Conservation (phyloP, 2,329 filamentous ascomycete species). For the Xylaria sp. region DNA sequence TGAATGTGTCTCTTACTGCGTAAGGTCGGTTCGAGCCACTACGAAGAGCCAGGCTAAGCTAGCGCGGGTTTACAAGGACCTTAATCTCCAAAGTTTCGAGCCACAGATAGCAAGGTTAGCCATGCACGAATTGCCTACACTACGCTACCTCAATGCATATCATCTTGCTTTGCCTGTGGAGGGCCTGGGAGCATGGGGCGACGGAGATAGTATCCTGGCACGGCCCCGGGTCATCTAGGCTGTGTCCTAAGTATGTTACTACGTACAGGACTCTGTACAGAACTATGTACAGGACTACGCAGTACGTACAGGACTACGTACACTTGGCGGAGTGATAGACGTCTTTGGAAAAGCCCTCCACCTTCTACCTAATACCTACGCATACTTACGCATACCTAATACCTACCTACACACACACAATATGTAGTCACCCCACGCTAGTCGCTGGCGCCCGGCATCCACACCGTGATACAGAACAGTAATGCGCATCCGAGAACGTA, state of each 20-base stretch:
- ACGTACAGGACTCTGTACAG: no score
- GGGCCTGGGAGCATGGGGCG: neutral
- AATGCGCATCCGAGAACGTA: constrained; percentile 8
- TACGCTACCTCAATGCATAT: constrained; percentile 7
- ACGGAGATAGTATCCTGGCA: neutral
- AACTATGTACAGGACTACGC: no score
- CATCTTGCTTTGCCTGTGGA: constrained; percentile 7
- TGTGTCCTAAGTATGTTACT: neutral
- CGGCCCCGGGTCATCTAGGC: neutral
- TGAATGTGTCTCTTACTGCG: neutral
- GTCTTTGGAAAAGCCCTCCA: neutral
- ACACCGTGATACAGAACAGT: constrained; percentile 10
- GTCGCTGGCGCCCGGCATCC: constrained; percentile 7
- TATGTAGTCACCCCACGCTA: constrained; percentile 15
- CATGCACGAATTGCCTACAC: neutral
- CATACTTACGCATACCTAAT: no score
- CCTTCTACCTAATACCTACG: neutral
- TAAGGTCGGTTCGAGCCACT: neutral
- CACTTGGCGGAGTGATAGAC: constrained; percentile 2
- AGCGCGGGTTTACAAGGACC: neutral
- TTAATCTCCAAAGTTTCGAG: neutral
- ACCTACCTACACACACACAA: neutral
- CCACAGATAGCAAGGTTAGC: neutral
- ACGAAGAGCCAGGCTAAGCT: neutral
- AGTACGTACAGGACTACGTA: no score